Base-by-base conservation (phyloP, 2,329 filamentous ascomycete genomes). In the Hymenoscyphus infarciens region DNA sequence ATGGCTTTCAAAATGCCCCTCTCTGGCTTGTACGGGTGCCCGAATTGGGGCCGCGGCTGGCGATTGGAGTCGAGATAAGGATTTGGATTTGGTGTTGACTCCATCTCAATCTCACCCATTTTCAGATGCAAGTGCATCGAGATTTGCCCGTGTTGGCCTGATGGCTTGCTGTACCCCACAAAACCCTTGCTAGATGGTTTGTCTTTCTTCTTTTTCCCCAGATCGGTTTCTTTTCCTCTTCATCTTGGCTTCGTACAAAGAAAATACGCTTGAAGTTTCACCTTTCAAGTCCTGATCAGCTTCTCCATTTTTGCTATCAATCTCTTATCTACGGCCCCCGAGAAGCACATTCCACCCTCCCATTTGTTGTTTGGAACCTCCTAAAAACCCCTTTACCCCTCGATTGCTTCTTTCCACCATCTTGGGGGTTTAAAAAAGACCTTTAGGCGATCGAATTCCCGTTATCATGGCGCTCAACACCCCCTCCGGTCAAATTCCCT, bases 131-230 rank as follows among this genome's bases (percentile, higher is more conserved):
- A 60, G 62, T 64, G 64, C 66, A 62, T 59, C 63, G 63, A 61
- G 15, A 45, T 57, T 16, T 16, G 22, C 27, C 54, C 19, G 25
- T 8, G 65, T 19, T 52, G 45, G 45, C 45, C 11, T 52, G 54
- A 54, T 25, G 35, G 45, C 58, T 22, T 19, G n/a, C 58, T 69
- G 68, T 68, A 69, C 69, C 69, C 67, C 69, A 69, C 68, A 70
- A 65, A 57, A 56, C 57, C 63, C 65, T 64, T 54, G 57, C 58
- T 39, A 55, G 60, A 19, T 8, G 15, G 52, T 52, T 35, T 61
- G n/a, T 57, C 56, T 61, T 62, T 59, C 39, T 60, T 63, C 54
- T 63, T 61, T 62, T 61, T 54, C 58, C n/a, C 57, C 27, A 29
- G 22, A 39, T 60, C 33, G 61, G 63, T 54, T 59, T 19, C 56